Percentiles rank a stretch among this genome's conserved stretches.
Evolutionary conservation across 768 basidiomycete genomes (phyloP).

Genomic region (Crucibulum laeve): DNA sequence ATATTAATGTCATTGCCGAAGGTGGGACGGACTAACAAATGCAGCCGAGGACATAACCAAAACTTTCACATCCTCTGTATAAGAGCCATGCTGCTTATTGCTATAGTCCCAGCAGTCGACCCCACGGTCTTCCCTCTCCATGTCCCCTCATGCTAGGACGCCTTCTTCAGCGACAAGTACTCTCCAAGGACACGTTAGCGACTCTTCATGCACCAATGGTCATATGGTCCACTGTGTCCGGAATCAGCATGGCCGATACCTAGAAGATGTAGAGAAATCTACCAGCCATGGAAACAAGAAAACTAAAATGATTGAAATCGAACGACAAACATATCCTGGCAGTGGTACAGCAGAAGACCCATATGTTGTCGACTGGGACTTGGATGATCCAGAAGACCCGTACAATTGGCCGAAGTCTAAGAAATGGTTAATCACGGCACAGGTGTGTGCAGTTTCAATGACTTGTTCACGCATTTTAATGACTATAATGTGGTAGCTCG

Average conservation of each 20-base stretch:
- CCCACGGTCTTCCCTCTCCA: not conserved
- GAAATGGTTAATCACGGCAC: constrained; percentile 53
- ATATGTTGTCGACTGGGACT: constrained; percentile 50
- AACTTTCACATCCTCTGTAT: constrained; percentile 9
- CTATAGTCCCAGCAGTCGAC: not conserved
- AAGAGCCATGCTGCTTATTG: not conserved
- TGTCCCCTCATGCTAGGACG: not conserved
- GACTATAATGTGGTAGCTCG: constrained; percentile 28
- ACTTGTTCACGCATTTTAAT: not conserved
- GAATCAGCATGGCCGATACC: not conserved
- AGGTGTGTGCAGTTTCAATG: constrained; percentile 24
- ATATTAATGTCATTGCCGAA: constrained; percentile 18
- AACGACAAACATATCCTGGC: constrained; percentile 31
- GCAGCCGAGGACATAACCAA: constrained; percentile 7
- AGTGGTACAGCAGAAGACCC: constrained; percentile 44
- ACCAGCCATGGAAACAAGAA: not conserved
- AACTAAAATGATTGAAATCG: not conserved
- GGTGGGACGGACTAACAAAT: constrained; percentile 5
- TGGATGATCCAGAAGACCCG: constrained; percentile 47
- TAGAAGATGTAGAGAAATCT: constrained; percentile 2
- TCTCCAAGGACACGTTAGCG: not conserved
- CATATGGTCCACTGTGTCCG: constrained; percentile 3
- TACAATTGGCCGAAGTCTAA: constrained; percentile 46
- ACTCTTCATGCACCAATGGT: not conserved
- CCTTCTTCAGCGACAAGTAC: not conserved